Base-by-base conservation (phyloP, 148 eudicot species). In the Nepenthes mirabilis region DNA sequence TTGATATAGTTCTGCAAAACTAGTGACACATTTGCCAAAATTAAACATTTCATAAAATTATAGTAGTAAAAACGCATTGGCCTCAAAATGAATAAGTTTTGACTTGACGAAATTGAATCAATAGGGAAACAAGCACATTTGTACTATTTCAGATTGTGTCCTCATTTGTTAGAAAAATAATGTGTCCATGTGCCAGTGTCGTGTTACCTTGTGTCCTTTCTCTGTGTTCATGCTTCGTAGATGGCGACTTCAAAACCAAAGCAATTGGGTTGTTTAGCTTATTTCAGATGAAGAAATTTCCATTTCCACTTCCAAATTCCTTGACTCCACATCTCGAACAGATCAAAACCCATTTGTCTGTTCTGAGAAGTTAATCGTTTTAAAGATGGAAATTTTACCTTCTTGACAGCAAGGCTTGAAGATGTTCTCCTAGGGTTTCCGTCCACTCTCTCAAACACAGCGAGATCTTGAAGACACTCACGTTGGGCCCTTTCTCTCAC, bases 1-100 rank as follows among this genome's bases (percentile, higher is more conserved):
- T 56, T 37, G 91, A 83, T 63, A 86, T 91, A 60, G 98, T 88
- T 78, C 96, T 91, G 96, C 98, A 91, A 67, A 91, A 91, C 98
- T 91, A 71, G 69, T 52, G 45, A 67, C 55, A 72, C 9, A 33
- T 23, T 43, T 45, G 60, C 55, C 50, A 37, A 55, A 61, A 33
- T 36, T 37, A 61, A 23, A 61, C 5, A 52, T 53, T 35, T 32
- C 54, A 62, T 5, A 12, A 47, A 48, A 36, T 60, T 59, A 48
- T 6, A 71, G 23, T 52, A 6, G 14, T 23, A 0, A 23, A 23
- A 23, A 23, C 23, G 23, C 0, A 23, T 23, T 23, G 23, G 23
- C 23, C 23, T 23, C 23, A 23, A 23, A 23, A 23, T 23, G 23
- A 23, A 23, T 23, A 23, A 23, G 23, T 23, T 23, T 23, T 23